Evolutionary conservation across 2,329 filamentous ascomycete genomes (phyloP).

Genomic region (Penicillium sp.): DNA sequence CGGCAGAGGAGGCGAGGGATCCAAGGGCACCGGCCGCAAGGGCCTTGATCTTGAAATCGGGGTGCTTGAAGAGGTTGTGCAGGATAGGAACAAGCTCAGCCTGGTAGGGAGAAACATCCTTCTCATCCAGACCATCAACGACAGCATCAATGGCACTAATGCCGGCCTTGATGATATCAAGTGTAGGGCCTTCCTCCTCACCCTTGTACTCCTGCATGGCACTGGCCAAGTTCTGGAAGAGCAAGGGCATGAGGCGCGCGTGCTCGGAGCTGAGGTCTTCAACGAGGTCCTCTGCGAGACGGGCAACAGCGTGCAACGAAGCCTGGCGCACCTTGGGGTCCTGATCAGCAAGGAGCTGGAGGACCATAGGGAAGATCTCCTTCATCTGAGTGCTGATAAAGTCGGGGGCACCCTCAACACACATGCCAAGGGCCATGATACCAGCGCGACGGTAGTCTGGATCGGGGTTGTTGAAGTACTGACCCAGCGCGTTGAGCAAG

Average conservation of each 20-base stretch:
- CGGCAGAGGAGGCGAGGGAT: slow-evolving; percentile 82
- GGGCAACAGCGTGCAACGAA: slow-evolving; percentile 80
- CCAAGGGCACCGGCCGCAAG: slow-evolving; percentile 86
- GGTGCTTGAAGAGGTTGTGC: slow-evolving; percentile 77
- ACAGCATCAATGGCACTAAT: slow-evolving; percentile 90
- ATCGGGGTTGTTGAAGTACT: slow-evolving; percentile 72
- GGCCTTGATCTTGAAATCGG: slow-evolving; percentile 86
- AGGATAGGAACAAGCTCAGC: slow-evolving; percentile 80
- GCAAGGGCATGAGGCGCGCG: slow-evolving; percentile 74
- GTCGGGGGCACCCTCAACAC: slow-evolving; percentile 93
- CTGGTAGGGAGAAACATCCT: slow-evolving; percentile 79
- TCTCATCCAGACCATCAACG: slow-evolving; percentile 73
- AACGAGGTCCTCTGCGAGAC: slow-evolving; percentile 87
- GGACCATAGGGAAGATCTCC: slow-evolving; percentile 78
- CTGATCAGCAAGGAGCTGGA: slow-evolving; percentile 79
- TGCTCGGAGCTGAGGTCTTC: slow-evolving; percentile 88
- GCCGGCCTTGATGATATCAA: slow-evolving; percentile 83
- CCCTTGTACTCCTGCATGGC: slow-evolving; percentile 68
- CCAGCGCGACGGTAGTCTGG: slow-evolving; percentile 83
- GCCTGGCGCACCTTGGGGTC: slow-evolving; percentile 82
- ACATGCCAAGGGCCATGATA: slow-evolving; percentile 88
- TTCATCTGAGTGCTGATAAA: slow-evolving; percentile 93
- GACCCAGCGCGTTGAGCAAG: slow-evolving; percentile 79
- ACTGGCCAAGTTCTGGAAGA: slow-evolving; percentile 85
- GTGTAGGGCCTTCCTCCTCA: slow-evolving; percentile 68